phyloP scores from a whole-genome alignment of 441 rosid genomes.

The Gossypium gossypioides region DNA sequence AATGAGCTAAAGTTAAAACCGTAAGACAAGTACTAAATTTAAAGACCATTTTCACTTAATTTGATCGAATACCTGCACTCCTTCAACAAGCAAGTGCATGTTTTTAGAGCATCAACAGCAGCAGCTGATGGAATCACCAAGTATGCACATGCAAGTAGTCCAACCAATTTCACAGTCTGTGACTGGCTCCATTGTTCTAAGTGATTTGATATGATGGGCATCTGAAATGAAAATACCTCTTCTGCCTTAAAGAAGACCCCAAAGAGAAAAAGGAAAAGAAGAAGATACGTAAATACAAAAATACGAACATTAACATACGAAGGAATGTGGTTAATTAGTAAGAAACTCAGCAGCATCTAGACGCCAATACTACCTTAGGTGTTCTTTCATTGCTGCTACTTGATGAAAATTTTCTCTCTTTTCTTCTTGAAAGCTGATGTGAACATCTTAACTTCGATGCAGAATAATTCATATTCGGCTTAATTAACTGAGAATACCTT shows the following conservation, averaged over 20 bases:
- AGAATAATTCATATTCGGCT: slow-evolving; percentile 15
- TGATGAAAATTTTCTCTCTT: slow-evolving; percentile 16
- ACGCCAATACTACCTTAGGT: slow-evolving; percentile 39
- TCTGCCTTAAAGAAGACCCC: slow-evolving; percentile 25
- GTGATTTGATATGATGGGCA: slow-evolving; percentile 23
- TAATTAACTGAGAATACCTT: slow-evolving; percentile 23
- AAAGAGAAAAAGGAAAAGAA: slow-evolving; percentile 4
- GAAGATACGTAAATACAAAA: not conserved
- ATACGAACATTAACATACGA: not conserved
- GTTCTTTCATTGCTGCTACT: slow-evolving; percentile 19
- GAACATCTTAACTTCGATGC: slow-evolving; percentile 25
- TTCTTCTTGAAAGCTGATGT: slow-evolving; percentile 24
- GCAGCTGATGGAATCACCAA: slow-evolving; percentile 75
- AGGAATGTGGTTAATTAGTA: not conserved
- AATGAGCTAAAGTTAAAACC: not conserved
- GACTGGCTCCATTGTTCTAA: slow-evolving; percentile 33
- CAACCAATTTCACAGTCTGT: slow-evolving; percentile 35
- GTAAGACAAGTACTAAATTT: not conserved
- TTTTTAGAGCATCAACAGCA: slow-evolving; percentile 90
- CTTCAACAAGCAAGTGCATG: slow-evolving; percentile 78
- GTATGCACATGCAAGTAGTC: slow-evolving; percentile 48
- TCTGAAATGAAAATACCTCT: slow-evolving; percentile 30
- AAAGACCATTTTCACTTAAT: not conserved
- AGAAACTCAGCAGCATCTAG: not conserved
- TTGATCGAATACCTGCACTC: slow-evolving; percentile 68